Evolutionary conservation across 1,284 basidiomycete species (phyloP).

Genomic region (Rhodotorula sp.): DNA sequence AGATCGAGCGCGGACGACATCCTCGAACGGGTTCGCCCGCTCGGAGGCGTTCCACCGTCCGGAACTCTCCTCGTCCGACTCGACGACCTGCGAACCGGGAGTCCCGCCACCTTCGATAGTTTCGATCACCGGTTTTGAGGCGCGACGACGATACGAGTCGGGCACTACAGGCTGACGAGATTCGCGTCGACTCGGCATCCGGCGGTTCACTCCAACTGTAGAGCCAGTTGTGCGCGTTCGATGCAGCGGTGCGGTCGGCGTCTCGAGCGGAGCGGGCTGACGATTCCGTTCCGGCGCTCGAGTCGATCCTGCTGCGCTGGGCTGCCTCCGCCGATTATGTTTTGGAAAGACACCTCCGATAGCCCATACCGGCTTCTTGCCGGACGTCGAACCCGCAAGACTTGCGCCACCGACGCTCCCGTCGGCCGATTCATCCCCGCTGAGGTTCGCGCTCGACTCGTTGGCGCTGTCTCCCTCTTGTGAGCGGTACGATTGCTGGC

Average conservation of each 20-base stretch:
- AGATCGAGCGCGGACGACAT: background rate
- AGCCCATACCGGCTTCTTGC: constrained; percentile 11
- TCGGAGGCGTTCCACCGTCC: constrained; percentile 1
- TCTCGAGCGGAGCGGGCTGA: too few species aligned
- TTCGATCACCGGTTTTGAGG: background rate
- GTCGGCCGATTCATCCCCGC: constrained; percentile 3
- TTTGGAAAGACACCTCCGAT: constrained; percentile 30
- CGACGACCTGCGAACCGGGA: constrained; percentile 1
- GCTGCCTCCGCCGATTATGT: background rate
- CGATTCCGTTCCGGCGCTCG: too few species aligned
- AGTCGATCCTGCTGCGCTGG: background rate
- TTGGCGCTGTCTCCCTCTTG: too few species aligned
- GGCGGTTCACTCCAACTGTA: background rate
- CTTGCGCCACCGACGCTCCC: background rate
- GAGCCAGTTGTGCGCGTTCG: background rate
- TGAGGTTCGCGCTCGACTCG: background rate
- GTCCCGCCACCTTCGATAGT: background rate
- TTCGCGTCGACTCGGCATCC: background rate
- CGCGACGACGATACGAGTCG: background rate
- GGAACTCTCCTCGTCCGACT: background rate
- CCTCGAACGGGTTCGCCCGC: constrained; percentile 27
- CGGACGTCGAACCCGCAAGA: background rate
- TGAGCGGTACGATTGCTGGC: background rate
- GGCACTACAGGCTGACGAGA: background rate
- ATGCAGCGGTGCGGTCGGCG: too few species aligned